Conservation (phyloP, 257 asterid species). For the Handroanthus guayacan region DNA sequence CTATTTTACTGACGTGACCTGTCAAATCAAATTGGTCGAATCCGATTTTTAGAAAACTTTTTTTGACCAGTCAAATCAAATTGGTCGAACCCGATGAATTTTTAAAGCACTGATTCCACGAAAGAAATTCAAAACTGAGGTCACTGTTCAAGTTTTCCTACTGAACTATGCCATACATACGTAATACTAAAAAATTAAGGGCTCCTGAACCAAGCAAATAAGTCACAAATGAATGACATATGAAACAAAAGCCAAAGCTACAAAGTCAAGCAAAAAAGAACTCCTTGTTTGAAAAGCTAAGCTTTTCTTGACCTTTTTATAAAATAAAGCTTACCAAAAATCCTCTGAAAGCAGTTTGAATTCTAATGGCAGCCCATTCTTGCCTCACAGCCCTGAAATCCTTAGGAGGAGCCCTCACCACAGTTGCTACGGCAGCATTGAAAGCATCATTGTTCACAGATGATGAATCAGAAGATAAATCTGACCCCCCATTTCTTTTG, state of each 20-base stretch:
- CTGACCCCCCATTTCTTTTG: conserved; percentile 58
- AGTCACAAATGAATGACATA: no score
- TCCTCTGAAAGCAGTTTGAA: conserved; percentile 92
- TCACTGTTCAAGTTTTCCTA: no score
- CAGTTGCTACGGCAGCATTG: conserved; percentile 83
- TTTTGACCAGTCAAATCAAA: no score
- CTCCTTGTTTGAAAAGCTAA: neutral
- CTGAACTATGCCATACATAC: no score
- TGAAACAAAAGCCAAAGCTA: neutral
- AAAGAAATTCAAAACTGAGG: no score
- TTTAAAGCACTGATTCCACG: no score
- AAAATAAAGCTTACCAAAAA: conserved; percentile 62
- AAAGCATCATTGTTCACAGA: conserved; percentile 68
- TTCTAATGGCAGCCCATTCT: conserved; percentile 96
- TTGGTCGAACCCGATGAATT: no score
- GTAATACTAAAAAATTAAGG: no score
- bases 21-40: no score
- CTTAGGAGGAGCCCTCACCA: conserved; percentile 89
- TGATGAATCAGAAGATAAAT: conserved; percentile 61
- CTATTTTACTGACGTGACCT: no score
- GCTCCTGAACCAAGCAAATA: no score
- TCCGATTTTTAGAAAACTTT: no score
- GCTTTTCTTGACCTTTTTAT: neutral
- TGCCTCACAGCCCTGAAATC: conserved; percentile 79
- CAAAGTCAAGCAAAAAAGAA: neutral